A percentile compares a stretch with the other conserved stretches of the same genome.
Evolutionary conservation across 768 basidiomycete species (phyloP).

Genomic region (Suillus subaureus): DNA sequence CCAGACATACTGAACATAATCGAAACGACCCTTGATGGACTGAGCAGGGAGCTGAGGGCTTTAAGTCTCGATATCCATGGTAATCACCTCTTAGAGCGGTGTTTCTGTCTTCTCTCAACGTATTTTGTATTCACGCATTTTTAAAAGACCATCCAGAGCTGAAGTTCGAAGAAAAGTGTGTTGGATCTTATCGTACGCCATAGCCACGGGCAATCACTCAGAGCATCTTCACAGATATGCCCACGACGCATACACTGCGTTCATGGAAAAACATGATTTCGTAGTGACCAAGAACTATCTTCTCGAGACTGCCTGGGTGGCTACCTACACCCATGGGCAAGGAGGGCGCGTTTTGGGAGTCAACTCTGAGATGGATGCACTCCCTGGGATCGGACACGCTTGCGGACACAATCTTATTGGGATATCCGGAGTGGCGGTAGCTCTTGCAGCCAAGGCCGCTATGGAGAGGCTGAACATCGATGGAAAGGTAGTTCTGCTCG

Average conservation of each 20-base stretch:
- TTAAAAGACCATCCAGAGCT: constrained; percentile 71
- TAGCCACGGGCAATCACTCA: not conserved
- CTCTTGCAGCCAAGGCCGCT: constrained; percentile 59
- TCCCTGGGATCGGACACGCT: constrained; percentile 56
- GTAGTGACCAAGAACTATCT: constrained; percentile 57
- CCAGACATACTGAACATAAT: constrained; percentile 64
- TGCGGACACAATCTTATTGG: constrained; percentile 82
- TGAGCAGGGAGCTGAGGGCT: constrained; percentile 54
- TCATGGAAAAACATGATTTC: constrained; percentile 66
- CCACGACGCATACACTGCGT: constrained; percentile 65
- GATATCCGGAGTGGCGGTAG: constrained; percentile 67
- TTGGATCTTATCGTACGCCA: not conserved
- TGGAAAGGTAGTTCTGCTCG: constrained; percentile 65
- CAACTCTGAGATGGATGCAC: constrained; percentile 74
- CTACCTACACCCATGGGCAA: constrained; percentile 55
- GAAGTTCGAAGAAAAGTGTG: constrained; percentile 66
- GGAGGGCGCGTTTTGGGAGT: constrained; percentile 71
- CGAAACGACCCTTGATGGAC: constrained; percentile 51
- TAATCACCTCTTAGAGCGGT: constrained; percentile 22
- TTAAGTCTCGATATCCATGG: constrained; percentile 78
- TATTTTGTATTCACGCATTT: not conserved
- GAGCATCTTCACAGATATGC: constrained; percentile 48
- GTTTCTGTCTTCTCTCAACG: not conserved
- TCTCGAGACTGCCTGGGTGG: constrained; percentile 71
- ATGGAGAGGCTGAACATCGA: constrained; percentile 59